Base-by-base conservation (phyloP, 208 protist species). In the Acanthamoeba royreba region DNA sequence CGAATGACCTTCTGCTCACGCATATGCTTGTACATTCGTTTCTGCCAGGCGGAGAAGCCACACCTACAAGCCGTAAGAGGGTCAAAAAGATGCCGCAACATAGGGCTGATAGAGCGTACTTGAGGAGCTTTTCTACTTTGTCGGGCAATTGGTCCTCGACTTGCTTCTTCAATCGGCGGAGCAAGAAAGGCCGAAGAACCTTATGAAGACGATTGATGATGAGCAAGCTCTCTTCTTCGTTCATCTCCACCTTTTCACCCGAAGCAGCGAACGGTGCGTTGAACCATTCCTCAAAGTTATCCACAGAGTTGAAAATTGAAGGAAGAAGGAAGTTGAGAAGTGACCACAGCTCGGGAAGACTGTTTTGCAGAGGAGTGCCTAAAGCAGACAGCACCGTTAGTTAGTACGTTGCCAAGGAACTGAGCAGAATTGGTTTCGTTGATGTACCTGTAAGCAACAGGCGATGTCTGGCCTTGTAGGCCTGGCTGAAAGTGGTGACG, bases 331-430 rank as follows among this genome's bases (percentile, higher is more conserved):
- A 99, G 95, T 99, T 98, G 93, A 99, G 98, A 13, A 99, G 97
- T 0, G 99, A 99, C 99, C 99, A 99, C 40, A 99, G 96, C 97
- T 99, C 99, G 98, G 99, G 99, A 33, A 99, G 96, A 53, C 98
- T 98, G 97, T 99, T 99, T 93, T 99, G 99, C 53, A 99, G n/a
- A 19, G n/a, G n/a, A 19, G n/a, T 42, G 19, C 46, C n/a, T 22
- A 42, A 25, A 52, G 19, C 7, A 83, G 13, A 88, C 40, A 17
- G 28, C 8, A 79, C 35, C n/a, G 9, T 66, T 81, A 53, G 63
- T 66, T 25, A 42, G 15, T 25, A 77, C 87, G 38, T 19, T 33
- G 98, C 98, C 9, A 98, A 99, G 43, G 99, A 99, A n/a, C n/a
- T n/a, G n/a, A n/a, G n/a, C n/a, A n/a, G n/a, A n/a, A n/a, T n/a